Percentiles rank a stretch among this genome's conserved stretches.
phyloP scores from a whole-genome alignment of 768 basidiomycete species.

The Suillus discolor region DNA sequence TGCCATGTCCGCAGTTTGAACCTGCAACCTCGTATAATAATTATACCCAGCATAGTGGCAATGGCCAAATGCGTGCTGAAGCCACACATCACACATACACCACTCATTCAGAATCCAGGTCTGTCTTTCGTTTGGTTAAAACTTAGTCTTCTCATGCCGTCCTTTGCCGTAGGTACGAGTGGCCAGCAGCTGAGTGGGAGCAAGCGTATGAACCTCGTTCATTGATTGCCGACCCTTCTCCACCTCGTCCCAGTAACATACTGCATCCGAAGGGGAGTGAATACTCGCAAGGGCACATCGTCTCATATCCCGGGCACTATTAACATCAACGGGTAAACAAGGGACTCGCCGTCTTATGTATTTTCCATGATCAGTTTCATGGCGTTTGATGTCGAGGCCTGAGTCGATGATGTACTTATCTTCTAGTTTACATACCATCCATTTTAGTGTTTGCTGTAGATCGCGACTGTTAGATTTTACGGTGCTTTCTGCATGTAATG shows the following conservation, averaged over 20 bases:
- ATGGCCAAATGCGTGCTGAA: background rate
- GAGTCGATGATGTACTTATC: slow-evolving; percentile 13
- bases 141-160: background rate
- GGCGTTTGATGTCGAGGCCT: slow-evolving; percentile 8
- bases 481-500: background rate
- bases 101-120: slow-evolving; percentile 17
- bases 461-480: background rate
- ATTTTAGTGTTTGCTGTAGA: slow-evolving; percentile 10
- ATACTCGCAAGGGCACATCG: slow-evolving; percentile 11
- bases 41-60: slow-evolving; percentile 3
- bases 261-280: slow-evolving; percentile 11
- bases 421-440: slow-evolving; percentile 19
- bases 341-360: slow-evolving; percentile 3
- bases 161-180: slow-evolving; percentile 10
- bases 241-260: slow-evolving; percentile 9
- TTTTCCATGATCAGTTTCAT: slow-evolving; percentile 10
- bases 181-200: slow-evolving; percentile 24
- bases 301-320: slow-evolving; percentile 18
- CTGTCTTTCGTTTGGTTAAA: background rate
- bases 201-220: slow-evolving; percentile 14
- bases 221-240: background rate
- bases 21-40: too few relatives aligned
- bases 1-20: slow-evolving; percentile 8
- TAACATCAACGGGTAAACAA: slow-evolving; percentile 11
- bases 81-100: background rate